A percentile compares a stretch with the other conserved stretches of the same genome.
Evolutionary conservation across 495 filamentous ascomycete species (phyloP).

Genomic region (Aspergillus avenaceus): DNA sequence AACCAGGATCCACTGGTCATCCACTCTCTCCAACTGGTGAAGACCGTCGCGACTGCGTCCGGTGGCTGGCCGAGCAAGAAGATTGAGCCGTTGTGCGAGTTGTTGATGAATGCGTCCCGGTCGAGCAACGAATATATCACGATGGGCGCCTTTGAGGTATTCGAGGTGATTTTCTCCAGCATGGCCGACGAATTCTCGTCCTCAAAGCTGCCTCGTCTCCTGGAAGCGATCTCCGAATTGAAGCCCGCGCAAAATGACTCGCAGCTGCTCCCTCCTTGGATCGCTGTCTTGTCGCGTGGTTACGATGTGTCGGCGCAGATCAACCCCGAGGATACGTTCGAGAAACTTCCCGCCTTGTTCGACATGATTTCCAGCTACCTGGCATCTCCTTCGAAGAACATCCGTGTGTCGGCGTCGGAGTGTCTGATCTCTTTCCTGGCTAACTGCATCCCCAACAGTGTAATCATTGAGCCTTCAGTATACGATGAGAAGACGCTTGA

Average conservation of each 20-base stretch:
- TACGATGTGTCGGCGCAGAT: conserved; percentile 92
- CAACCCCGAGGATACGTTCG: conserved; percentile 79
- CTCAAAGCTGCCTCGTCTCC: conserved; percentile 78
- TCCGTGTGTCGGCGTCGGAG: conserved; percentile 88
- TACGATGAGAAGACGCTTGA: conserved; percentile 82
- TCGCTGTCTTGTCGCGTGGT: conserved; percentile 87
- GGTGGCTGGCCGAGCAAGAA: conserved; percentile 97
- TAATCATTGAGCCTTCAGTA: conserved; percentile 80
- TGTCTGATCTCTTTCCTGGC: conserved; percentile 88
- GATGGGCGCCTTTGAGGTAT: conserved; percentile 92
- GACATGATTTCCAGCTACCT: conserved; percentile 72
- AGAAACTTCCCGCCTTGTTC: conserved; percentile 79
- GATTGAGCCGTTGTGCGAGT: conserved; percentile 84
- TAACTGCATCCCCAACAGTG: conserved; percentile 76
- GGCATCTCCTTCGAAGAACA: conserved; percentile 81
- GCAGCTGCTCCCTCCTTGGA: conserved; percentile 90
- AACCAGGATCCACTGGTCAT: conserved; percentile 79
- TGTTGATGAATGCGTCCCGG: conserved; percentile 79
- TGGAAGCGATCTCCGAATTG: conserved; percentile 84
- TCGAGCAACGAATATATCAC: conserved; percentile 92
- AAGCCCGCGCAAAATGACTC: conserved; percentile 88
- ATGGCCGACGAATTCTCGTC: conserved; percentile 84
- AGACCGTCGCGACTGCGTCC: conserved; percentile 77
- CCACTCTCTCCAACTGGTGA: conserved; percentile 86
- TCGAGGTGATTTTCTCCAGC: conserved; percentile 89